Base-by-base conservation (phyloP, 2,329 filamentous ascomycete species). In the Fusarium odoratissimum region DNA sequence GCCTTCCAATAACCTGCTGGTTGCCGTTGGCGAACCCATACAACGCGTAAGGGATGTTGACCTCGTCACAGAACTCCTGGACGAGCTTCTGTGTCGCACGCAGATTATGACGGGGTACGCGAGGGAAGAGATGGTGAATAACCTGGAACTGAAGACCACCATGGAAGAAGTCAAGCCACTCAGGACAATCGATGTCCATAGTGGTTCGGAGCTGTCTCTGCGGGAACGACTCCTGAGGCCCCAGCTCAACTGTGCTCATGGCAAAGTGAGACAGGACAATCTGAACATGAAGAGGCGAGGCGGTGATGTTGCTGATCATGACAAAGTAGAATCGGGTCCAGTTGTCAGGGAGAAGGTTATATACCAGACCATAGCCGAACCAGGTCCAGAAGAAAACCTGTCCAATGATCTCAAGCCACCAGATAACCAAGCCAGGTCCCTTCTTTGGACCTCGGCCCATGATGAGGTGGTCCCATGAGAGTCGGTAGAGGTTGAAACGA, bases 181-280 rank as follows among this genome's bases (percentile, higher is more conserved):
- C 86, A 1, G 94, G 93, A 78, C 94, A 97, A 79, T 96, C 94
- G 28, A 97, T 91, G 72, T 97, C 94, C 94, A 97, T 97, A 17
- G 95, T 97, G 2, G 95, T 97, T 74, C 95, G 91, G 49, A 97
- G 86, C 92, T 97, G 96, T 81, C 92, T 93, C 82, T 97, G 94
- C 1, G 95, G 91, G 80, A 97, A 97, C 1, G 93, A 96, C 80
- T 97, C 95, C 57, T 91, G 86, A 3, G 92, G 90, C 0, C 95
- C 95, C 17, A 97, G 86, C 76, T 97, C 94, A 16, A 93, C 89
- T 0, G 95, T 97, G 75, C 93, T 95, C 95, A 97, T 97, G 73
- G 93, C 93, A 82, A 97, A 97, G 82, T 97, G 95, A 5, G 93
- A 96, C 23, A 97, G 88, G 0, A 94, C 97, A 80, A 97, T 97